Conservation (phyloP, 345 rosid species). For the Melaleuca quinquenervia region DNA sequence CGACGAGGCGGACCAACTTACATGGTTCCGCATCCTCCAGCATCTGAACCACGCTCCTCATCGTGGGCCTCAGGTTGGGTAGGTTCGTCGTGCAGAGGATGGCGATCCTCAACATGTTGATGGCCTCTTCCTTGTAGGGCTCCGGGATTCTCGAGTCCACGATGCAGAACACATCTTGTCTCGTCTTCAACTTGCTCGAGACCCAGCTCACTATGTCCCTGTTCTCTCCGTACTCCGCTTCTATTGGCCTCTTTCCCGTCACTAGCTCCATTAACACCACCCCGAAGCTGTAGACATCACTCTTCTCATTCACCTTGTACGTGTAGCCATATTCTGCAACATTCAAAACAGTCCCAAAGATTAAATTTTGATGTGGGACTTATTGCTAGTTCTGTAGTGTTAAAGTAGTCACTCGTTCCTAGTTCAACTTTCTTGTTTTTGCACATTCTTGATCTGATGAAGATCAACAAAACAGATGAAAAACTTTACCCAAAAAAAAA, state of each 20-base stretch:
- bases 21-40: slow-evolving; percentile 10
- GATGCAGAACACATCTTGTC: neutral
- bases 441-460: neutral
- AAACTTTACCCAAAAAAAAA: too few species aligned
- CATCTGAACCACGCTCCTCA: slow-evolving; percentile 11
- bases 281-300: slow-evolving; percentile 17
- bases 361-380: neutral
- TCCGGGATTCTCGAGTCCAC: slow-evolving; percentile 6
- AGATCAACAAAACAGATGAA: neutral
- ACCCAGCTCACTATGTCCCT: slow-evolving; percentile 10
- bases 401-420: neutral
- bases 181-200: slow-evolving; percentile 4
- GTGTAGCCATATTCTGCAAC: slow-evolving; percentile 11
- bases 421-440: neutral
- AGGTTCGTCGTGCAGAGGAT: slow-evolving; percentile 4
- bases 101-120: slow-evolving; percentile 6
- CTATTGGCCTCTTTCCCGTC: slow-evolving; percentile 7
- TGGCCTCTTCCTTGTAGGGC: neutral
- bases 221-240: slow-evolving; percentile 5
- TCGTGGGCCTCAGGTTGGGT: slow-evolving; percentile 8
- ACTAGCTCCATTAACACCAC: slow-evolving; percentile 13
- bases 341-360: neutral
- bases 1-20: neutral
- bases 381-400: neutral
- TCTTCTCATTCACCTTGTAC: slow-evolving; percentile 10